phyloP scores from a whole-genome alignment of 1,139 yeast genomes.

The Nakaseomyces delphensis region DNA sequence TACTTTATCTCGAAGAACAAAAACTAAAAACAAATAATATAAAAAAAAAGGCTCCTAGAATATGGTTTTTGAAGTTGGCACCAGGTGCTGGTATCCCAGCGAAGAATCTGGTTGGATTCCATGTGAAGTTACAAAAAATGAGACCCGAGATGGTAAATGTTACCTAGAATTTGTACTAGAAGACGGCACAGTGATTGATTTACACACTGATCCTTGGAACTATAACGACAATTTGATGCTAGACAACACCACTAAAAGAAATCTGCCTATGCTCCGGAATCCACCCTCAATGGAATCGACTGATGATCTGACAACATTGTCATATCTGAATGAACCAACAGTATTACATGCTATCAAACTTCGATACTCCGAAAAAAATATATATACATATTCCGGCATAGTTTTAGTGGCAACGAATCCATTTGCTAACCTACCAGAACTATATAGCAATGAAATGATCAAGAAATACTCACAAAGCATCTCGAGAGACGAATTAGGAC shows the following conservation, averaged over 20 bases:
- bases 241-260: slow-evolving; percentile 12
- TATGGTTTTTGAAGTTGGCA: slow-evolving; percentile 32
- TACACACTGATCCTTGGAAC: slow-evolving; percentile 43
- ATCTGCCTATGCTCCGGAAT: slow-evolving; percentile 73
- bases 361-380: slow-evolving; percentile 83
- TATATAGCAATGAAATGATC: slow-evolving; percentile 59
- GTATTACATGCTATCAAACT: slow-evolving; percentile 89
- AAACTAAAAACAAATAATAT: too few relatives aligned
- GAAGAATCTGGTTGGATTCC: slow-evolving; percentile 87
- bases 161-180: slow-evolving; percentile 56
- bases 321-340: slow-evolving; percentile 92
- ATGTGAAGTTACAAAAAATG: slow-evolving; percentile 58
- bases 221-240: slow-evolving; percentile 16
- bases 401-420: slow-evolving; percentile 97
- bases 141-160: slow-evolving; percentile 45
- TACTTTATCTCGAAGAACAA: too few relatives aligned
- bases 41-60: too few relatives aligned
- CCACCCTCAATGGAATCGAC: slow-evolving; percentile 79
- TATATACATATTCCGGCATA: slow-evolving; percentile 95
- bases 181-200: slow-evolving; percentile 46
- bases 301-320: slow-evolving; percentile 86
- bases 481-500: slow-evolving; percentile 90
- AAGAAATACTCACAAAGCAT: slow-evolving; percentile 94
- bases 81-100: slow-evolving; percentile 93
- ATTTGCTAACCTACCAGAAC: slow-evolving; percentile 68